Conservation (phyloP, 2,329 filamentous ascomycete genomes). For the Orbilia quercus region DNA sequence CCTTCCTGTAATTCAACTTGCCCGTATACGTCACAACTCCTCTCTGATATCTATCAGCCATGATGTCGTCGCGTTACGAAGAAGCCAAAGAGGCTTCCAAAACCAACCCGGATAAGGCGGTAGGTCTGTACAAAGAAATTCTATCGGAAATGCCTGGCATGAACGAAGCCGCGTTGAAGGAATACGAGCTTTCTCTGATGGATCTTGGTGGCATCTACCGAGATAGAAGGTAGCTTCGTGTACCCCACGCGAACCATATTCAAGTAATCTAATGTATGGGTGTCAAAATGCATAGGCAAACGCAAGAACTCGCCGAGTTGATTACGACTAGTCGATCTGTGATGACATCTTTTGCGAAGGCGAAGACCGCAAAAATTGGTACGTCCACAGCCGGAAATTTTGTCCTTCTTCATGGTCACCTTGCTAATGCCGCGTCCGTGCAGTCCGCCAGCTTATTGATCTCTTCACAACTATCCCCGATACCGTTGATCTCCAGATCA, state of each 20-base stretch:
- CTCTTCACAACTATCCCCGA: constrained; percentile 93
- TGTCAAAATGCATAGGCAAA: constrained; percentile 63
- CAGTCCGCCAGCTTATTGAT: constrained; percentile 96
- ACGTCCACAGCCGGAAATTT: constrained; percentile 59
- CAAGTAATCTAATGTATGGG: constrained; percentile 7
- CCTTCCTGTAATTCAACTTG: not conserved
- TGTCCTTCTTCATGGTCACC: not conserved
- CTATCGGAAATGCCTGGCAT: constrained; percentile 84
- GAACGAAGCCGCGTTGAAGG: constrained; percentile 85
- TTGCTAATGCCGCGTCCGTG: constrained; percentile 17
- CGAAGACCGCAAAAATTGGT: constrained; percentile 98
- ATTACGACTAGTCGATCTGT: constrained; percentile 90
- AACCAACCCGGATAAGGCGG: constrained; percentile 83
- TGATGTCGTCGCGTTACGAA: constrained; percentile 74
- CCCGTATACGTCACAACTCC: not conserved
- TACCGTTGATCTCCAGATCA: constrained; percentile 91
- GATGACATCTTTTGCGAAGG: constrained; percentile 96
- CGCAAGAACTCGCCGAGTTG: constrained; percentile 86
- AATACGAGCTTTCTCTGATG: constrained; percentile 90
- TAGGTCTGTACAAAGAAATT: constrained; percentile 88
- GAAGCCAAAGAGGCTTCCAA: constrained; percentile 88
- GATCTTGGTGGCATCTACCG: constrained; percentile 92
- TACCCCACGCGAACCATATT: not conserved
- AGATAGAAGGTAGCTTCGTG: constrained; percentile 78
- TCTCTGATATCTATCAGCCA: constrained; percentile 62